Evolutionary conservation across 2,329 filamentous ascomycete species (phyloP), one percentile per base, ranked within the genome.

Genomic region (Periconia macrospinosa): DNA sequence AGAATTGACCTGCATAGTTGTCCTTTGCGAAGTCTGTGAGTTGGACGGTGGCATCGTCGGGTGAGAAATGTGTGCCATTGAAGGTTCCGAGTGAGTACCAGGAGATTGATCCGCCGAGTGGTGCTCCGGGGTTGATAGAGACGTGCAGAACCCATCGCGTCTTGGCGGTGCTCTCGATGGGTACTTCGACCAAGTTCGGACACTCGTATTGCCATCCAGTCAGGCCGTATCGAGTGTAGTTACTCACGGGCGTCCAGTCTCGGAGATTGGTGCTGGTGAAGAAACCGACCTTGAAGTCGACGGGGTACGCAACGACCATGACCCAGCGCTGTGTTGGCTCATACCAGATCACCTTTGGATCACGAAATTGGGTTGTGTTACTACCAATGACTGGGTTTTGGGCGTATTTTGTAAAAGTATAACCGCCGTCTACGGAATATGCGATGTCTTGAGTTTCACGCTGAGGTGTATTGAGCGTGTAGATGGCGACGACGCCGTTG

Each of bases 261-360:
- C 78, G 83, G 7, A 88, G 72, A 62, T 88, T 78, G 0, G 79
- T 74, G 1, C 83, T 86, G 1, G 83, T 86, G 68, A 79, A 88
- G 57, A 88, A 78, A n/a, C 82, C 83, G 43, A 88, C 76, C 10
- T 76, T 72, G 56, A 83, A 85, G 37, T 85, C 83, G 35, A 78
- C 70, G 30, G 81, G 68, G 52, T 82, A 85, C 0, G 84, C 75
- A 2, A 86, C 59, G 0, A 80, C 77, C 78, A 85, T 83, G 40
- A 85, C 80, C 85, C 85, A 88, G 17, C 76, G 71, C 10, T 71
- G 67, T 2, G 60, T 63, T 6, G 50, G 49, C 1, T 78, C 71
- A 56, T 86, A 81, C 76, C 83, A 83, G 43, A 86, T 76, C 1
- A 88, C 84, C 61, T 88, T 86, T 1, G 86, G 86, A 57, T 89